These are phyloP conservation scores for Pyrrhoderma noxium DNA, from an alignment of 1,284 basidiomycete genomes.

Conservation along the genomic window DNA sequence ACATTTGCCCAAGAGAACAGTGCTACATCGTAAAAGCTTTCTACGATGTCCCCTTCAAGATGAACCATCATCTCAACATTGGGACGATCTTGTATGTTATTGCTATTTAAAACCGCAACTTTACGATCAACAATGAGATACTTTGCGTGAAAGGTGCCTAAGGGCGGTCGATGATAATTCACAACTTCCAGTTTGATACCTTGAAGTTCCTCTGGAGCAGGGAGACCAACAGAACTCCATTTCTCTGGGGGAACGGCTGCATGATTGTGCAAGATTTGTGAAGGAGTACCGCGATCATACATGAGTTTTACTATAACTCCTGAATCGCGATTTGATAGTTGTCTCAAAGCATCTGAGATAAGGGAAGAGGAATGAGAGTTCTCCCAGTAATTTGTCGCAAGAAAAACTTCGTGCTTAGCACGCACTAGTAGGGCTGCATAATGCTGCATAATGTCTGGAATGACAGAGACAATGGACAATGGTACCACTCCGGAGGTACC, in stretches of 20 bases:
- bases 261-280: constrained; percentile 52
- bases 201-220: constrained; percentile 48
- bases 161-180: constrained; percentile 43
- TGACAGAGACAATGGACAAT: constrained; percentile 38
- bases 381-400: constrained; percentile 52
- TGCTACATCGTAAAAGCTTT: constrained; percentile 68
- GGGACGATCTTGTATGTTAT: constrained; percentile 67
- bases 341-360: constrained; percentile 45
- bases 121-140: constrained; percentile 70
- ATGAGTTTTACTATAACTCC: constrained; percentile 57
- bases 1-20: constrained; percentile 58
- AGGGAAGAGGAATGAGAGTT: constrained; percentile 42
- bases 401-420: constrained; percentile 48
- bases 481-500: constrained; percentile 49
- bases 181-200: constrained; percentile 59
- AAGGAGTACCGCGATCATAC: constrained; percentile 60
- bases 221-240: constrained; percentile 51
- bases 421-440: constrained; percentile 44
- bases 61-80: constrained; percentile 65
- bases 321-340: constrained; percentile 41
- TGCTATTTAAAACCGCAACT: constrained; percentile 64
- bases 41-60: constrained; percentile 63
- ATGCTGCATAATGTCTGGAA: constrained; percentile 55
- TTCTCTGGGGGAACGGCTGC: constrained; percentile 41
- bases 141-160: constrained; percentile 77